Base-by-base conservation (phyloP, 805 yeast genomes). In the Ogataea dorogensis region DNA sequence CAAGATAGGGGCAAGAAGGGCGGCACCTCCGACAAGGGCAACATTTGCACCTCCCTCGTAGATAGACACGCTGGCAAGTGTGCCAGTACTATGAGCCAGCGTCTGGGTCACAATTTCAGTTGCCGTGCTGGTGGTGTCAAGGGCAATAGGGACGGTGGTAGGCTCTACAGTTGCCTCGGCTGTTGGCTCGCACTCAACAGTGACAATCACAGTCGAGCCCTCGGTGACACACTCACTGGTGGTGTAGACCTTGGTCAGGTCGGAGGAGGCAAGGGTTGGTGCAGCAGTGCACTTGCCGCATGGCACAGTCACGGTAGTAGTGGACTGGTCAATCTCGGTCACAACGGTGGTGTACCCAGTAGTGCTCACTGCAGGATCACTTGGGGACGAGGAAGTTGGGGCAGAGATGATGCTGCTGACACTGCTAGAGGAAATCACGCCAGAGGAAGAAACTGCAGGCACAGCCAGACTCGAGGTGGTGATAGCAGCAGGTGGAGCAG, bases 291-390 rank as follows among this genome's bases (percentile, higher is more conserved):
- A 46, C 10, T 29, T 12, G 9, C 43, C 44, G 28, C 47, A 44
- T 15, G 49, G 25, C 26, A 44, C 47, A 14, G 51, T 46, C 15
- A 44, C 47, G 23, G 47, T 44, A 9, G 49, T 45, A 6, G 39
- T 21, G 5, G 30, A 26, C 15, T 24, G 33, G 5, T 17, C 19
- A 15, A 18, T 17, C 13, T 17, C 17, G 17, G 42, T 43, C 7
- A 24, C 32, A 21, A 30, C 32, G 5, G 40, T 25, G 14, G 38
- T 23, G 34, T 19, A 23, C 19, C 11, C 24, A n/a, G n/a, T 14
- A 7, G 21, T 13, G 7, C 32, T 22, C 12, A 37, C 13, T 12
- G 32, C n/a, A n/a, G n/a, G n/a, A n/a, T n/a, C n/a, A n/a, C n/a
- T n/a, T n/a, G n/a, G n/a, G n/a, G n/a, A n/a, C n/a, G n/a, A n/a